These are phyloP conservation scores for Rhexocercosporidium sp. DNA, from an alignment of 2,329 filamentous ascomycete species.

Conservation along the genomic window DNA sequence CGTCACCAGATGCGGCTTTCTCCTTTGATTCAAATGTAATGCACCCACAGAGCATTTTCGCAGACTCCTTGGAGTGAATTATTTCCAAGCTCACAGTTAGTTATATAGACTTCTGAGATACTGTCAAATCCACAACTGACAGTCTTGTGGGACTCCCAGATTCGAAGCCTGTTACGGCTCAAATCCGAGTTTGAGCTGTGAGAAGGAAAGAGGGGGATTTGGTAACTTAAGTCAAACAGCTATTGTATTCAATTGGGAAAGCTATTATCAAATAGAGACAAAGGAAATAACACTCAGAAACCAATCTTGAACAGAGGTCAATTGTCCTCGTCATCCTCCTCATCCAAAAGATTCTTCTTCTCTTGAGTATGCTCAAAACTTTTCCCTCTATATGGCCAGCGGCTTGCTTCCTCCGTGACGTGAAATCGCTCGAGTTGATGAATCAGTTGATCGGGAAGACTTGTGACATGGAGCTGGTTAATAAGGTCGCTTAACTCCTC, in stretches of 20 bases:
- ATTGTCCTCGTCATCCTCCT: conserved; percentile 1
- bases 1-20: conserved; percentile 8
- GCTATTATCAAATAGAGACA: background rate
- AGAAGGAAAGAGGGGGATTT: background rate
- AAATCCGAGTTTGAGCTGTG: background rate
- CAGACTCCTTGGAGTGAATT: background rate
- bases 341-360: conserved; percentile 3
- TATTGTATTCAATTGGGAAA: background rate
- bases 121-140: background rate
- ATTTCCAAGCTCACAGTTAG: background rate
- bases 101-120: background rate
- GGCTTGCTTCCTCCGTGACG: conserved; percentile 7
- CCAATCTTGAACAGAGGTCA: conserved; percentile 1
- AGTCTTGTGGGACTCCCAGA: background rate
- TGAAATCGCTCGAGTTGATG: too few species aligned
- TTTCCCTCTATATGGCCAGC: conserved; percentile 6
- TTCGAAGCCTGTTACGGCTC: background rate
- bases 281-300: conserved; percentile 14
- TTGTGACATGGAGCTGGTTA: conserved; percentile 2
- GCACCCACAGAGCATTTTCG: conserved; percentile 20
- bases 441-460: conserved; percentile 8
- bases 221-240: background rate
- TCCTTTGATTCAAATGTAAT: conserved; percentile 15
- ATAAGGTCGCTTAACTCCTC: conserved; percentile 5
- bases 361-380: conserved; percentile 4